Conservation (phyloP, 2,329 filamentous ascomycete species). For the Pseudocercospora crystallina region DNA sequence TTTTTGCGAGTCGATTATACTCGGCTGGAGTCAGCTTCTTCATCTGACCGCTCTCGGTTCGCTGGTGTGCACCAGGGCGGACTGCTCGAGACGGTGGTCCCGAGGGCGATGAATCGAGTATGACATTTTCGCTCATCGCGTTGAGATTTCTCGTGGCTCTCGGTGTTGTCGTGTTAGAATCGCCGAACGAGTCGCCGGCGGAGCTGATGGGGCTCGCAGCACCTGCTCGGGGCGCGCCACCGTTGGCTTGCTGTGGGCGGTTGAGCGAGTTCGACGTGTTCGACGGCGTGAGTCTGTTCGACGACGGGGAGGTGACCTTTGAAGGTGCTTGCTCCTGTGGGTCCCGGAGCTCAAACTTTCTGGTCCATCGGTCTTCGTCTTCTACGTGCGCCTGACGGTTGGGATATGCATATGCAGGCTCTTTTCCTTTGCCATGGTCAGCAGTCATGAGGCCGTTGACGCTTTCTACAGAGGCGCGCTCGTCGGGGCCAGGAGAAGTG, state of each 20-base stretch:
- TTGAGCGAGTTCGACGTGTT: conserved; percentile 5
- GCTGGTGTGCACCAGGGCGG: conserved; percentile 24
- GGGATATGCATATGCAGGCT: conserved; percentile 20
- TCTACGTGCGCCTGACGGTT: conserved; percentile 29
- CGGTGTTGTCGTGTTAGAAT: conserved; percentile 30
- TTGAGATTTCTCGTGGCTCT: conserved; percentile 17
- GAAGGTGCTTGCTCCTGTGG: conserved; percentile 12
- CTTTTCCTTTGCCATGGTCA: conserved; percentile 17
- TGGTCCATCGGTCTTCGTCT: conserved; percentile 30
- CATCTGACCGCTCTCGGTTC: conserved; percentile 24
- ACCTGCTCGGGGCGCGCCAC: conserved; percentile 18
- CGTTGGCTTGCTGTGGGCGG: conserved; percentile 1
- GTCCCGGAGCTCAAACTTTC: conserved; percentile 25
- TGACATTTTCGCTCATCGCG: conserved; percentile 16
- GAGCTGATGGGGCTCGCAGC: conserved; percentile 28
- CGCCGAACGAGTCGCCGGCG: conserved; percentile 20
- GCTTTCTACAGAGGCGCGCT: conserved; percentile 25
- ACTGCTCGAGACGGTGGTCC: conserved; percentile 35
- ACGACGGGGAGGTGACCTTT: conserved; percentile 6
- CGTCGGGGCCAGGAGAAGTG: conserved; percentile 27
- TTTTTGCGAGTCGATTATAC: conserved; percentile 75
- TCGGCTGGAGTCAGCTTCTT: conserved; percentile 90
- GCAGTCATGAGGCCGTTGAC: conserved; percentile 20
- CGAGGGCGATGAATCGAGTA: conserved; percentile 35
- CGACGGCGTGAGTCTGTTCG: conserved; percentile 11